Percentiles rank a stretch among this genome's conserved stretches.
phyloP scores from a whole-genome alignment of 805 yeast genomes.

The Isabelozyma gotoi region DNA sequence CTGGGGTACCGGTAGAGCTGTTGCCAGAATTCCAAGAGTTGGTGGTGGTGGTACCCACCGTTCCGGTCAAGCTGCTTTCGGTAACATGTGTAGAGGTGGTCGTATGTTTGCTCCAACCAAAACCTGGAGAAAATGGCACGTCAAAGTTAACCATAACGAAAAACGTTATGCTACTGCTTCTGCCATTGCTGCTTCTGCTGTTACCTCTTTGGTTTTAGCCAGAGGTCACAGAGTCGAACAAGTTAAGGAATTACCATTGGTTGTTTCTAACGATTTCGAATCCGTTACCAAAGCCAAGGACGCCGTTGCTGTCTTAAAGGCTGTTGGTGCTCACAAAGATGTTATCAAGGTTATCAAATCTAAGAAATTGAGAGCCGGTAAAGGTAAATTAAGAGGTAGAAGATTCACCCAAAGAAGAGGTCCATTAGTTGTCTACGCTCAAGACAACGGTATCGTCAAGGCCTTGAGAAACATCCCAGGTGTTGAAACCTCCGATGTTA shows the following conservation, averaged over 20 bases:
- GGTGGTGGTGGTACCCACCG: constrained; percentile 99
- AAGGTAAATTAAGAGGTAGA: constrained; percentile 99
- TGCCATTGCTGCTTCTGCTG: constrained; percentile 98
- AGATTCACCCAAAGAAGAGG: constrained; percentile 99
- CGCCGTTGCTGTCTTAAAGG: constrained; percentile 96
- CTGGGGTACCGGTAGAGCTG: constrained; percentile 99
- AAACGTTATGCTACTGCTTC: constrained; percentile 99
- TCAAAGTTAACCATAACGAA: constrained; percentile 99
- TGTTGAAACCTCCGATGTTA: constrained; percentile 94
- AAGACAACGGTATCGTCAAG: constrained; percentile 96
- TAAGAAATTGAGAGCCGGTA: constrained; percentile 99
- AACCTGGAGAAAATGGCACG: constrained; percentile 99
- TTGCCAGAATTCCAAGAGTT: constrained; percentile 99
- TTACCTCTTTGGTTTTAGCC: constrained; percentile 96
- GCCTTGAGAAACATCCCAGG: constrained; percentile 99
- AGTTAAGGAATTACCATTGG: constrained; percentile 97
- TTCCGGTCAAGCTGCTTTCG: constrained; percentile 99
- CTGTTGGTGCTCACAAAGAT: constrained; percentile 98
- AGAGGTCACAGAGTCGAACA: constrained; percentile 99
- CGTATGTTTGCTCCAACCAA: constrained; percentile 99
- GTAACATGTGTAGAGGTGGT: constrained; percentile 99
- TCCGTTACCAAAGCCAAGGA: constrained; percentile 95
- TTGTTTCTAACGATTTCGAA: constrained; percentile 91
- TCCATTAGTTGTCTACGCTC: constrained; percentile 96
- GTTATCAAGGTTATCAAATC: constrained; percentile 97